These are phyloP conservation scores for Colletotrichum eremochloae DNA, from an alignment of 2,329 filamentous ascomycete genomes.

Conservation along the genomic window DNA sequence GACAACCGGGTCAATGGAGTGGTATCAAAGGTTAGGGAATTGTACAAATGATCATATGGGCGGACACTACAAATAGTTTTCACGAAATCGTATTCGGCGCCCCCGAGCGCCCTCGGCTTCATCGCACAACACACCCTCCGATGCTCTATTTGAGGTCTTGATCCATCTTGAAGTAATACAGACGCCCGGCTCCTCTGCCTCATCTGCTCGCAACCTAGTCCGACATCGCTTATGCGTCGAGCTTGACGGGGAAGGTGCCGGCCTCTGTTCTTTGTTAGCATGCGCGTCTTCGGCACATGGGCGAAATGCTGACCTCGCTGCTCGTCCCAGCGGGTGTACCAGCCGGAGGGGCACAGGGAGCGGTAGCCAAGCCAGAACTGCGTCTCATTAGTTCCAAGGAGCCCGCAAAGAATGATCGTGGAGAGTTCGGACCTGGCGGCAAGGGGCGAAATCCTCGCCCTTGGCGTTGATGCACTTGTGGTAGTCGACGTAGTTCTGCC, in stretches of 20 bases:
- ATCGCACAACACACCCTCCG: slow-evolving; percentile 38
- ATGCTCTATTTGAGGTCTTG: slow-evolving; percentile 44
- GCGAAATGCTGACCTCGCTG: slow-evolving; percentile 80
- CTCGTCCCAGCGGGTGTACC: slow-evolving; percentile 96
- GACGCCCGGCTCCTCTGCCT: slow-evolving; percentile 46
- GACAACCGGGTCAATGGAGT: slow-evolving; percentile 8
- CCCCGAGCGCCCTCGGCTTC: slow-evolving; percentile 27
- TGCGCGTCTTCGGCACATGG: slow-evolving; percentile 5
- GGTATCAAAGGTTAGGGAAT: slow-evolving; percentile 17
- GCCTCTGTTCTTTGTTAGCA: slow-evolving; percentile 62
- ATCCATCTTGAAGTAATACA: slow-evolving; percentile 54
- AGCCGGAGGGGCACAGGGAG: slow-evolving; percentile 95
- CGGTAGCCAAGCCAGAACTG: slow-evolving; percentile 98
- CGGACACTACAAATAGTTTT: slow-evolving; percentile 25
- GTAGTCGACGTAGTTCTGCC: slow-evolving; percentile 99
- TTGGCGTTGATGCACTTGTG: slow-evolving; percentile 99
- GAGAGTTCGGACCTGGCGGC: slow-evolving; percentile 81
- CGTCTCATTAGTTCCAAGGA: slow-evolving; percentile 44
- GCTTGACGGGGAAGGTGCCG: slow-evolving; percentile 76
- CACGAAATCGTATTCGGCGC: slow-evolving; percentile 38
- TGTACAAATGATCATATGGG: slow-evolving; percentile 27
- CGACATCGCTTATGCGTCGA: slow-evolving; percentile 66
- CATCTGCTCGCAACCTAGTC: slow-evolving; percentile 37
- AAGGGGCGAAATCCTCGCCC: slow-evolving; percentile 97
- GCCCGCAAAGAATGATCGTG: slow-evolving; percentile 1